Evolutionary conservation across 768 basidiomycete species (phyloP).

Genomic region (Collybiopsis luxurians): DNA sequence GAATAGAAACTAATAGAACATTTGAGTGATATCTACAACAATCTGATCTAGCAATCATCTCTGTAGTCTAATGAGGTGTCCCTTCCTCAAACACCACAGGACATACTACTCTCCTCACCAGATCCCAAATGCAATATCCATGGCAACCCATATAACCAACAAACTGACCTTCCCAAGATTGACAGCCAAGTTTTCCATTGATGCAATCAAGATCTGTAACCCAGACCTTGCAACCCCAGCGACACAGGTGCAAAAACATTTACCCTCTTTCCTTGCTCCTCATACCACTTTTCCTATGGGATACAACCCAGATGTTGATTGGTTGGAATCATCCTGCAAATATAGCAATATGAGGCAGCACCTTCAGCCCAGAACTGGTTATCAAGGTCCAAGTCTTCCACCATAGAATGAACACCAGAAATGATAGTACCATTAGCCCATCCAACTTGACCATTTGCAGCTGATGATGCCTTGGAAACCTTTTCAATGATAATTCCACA

Average conservation of each 20-base stretch:
- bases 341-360: background rate
- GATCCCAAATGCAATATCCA: slow-evolving; percentile 9
- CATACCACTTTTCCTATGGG: background rate
- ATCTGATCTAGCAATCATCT: too few species aligned
- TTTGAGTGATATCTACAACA: too few species aligned
- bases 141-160: slow-evolving; percentile 14
- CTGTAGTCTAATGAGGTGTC: too few species aligned
- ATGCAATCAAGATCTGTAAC: slow-evolving; percentile 12
- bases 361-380: background rate
- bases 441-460: background rate
- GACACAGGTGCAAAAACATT: slow-evolving; percentile 12
- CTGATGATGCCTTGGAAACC: background rate
- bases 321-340: background rate
- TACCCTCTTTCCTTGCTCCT: background rate
- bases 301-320: background rate
- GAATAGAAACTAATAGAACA: too few species aligned
- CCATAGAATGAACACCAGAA: background rate
- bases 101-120: background rate
- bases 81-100: slow-evolving; percentile 11
- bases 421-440: background rate
- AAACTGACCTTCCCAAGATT: slow-evolving; percentile 13
- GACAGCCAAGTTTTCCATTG: slow-evolving; percentile 11
- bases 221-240: slow-evolving; percentile 10
- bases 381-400: background rate
- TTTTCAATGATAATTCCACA: background rate